Evolutionary conservation across 129 eudicot species (phyloP), one percentile per base, ranked within the genome.

Genomic region (Calendula officinalis): DNA sequence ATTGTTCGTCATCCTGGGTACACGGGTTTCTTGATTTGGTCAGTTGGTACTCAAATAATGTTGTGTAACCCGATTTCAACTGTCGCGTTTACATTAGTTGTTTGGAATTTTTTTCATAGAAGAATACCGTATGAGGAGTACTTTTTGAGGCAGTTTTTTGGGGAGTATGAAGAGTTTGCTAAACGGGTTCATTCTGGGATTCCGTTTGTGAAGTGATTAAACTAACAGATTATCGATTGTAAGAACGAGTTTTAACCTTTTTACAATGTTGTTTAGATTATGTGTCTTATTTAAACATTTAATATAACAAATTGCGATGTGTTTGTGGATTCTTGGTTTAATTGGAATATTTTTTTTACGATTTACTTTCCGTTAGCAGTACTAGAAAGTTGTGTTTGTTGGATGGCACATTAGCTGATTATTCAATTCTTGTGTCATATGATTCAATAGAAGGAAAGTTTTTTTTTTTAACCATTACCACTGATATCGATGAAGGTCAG

Each of bases 81-180:
- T 2, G 27, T 85, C 50, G 91, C 73, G 11, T 92, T 88, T 74
- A 51, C 89, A 5, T 15, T 80, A 49, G 85, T 85, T n/a, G 96
- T 88, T 54, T 88, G 98, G 98, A 73, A 52, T 47, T 88, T 88
- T 49, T 92, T 92, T 64, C 68, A 77, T 33, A 69, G 56, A 48
- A 70, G 98, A 64, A 92, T 92, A 81, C 96, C 89, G 5, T 88
- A 88, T 9, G 99, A 88, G 74, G 98, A 92, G 89, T 85, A 66
- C 47, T 88, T 68, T 80, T 77, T 92, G 91, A 79, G 85, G 63
- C 85, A 73, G 70, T 88, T 92, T 69, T 92, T 92, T 70, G 95
- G 87, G 47, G 79, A 75, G 34, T 92, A 92, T 27, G 91, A 81
- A 13, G 95, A 79, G 22, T 88, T 85, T 79, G 87, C 96, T 33